These are phyloP conservation scores for Melaleuca alternifolia DNA, from an alignment of 345 rosid species.

Conservation along the genomic window DNA sequence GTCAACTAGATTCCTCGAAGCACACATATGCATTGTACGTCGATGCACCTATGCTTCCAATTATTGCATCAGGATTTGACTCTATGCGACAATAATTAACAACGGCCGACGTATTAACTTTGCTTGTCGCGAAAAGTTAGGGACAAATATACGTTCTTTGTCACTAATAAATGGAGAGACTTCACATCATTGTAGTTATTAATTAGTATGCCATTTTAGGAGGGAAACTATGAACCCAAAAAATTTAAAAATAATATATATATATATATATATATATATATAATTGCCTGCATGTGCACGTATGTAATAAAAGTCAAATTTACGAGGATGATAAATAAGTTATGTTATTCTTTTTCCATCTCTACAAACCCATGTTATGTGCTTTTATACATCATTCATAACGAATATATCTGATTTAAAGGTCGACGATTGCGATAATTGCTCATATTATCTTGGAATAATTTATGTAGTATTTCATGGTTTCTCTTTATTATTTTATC, in stretches of 20 bases:
- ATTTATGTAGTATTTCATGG: neutral
- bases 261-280: too few relatives aligned
- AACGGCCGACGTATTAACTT: neutral
- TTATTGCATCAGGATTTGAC: neutral
- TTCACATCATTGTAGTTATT: neutral
- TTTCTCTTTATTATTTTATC: neutral
- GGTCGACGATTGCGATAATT: neutral
- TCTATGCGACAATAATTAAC: neutral
- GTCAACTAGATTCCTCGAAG: neutral
- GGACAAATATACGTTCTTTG: neutral
- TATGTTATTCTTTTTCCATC: too few relatives aligned
- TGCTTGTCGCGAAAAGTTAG: neutral
- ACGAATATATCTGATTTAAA: neutral
- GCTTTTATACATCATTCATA: too few relatives aligned
- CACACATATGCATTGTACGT: neutral
- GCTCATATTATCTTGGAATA: neutral
- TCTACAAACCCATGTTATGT: too few relatives aligned
- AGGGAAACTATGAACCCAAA: too few relatives aligned
- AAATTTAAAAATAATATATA: too few relatives aligned
- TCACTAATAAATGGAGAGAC: neutral
- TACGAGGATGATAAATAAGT: too few relatives aligned
- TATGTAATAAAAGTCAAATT: too few relatives aligned
- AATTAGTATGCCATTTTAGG: neutral
- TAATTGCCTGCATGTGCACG: too few relatives aligned
- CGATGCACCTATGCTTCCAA: neutral